Percentiles rank a stretch among this genome's conserved stretches.
Conservation (phyloP, 2,329 filamentous ascomycete genomes). For the Colletotrichum liaoningense region DNA sequence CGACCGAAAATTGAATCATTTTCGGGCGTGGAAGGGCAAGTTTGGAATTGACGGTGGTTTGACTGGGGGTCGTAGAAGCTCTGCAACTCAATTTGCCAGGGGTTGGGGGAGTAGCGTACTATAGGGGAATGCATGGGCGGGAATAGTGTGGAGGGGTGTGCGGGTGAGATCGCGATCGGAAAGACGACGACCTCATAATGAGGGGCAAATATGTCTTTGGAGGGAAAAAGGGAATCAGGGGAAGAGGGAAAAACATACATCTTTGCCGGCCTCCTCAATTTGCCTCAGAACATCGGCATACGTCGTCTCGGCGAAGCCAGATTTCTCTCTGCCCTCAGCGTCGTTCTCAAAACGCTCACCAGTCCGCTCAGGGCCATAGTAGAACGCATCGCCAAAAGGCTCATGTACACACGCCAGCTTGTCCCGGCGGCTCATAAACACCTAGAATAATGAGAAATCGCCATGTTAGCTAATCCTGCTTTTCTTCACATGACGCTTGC, state of each 20-base stretch:
- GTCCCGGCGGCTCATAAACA: slow-evolving; percentile 95
- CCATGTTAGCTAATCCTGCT: slow-evolving; percentile 14
- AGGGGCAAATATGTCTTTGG: slow-evolving; percentile 35
- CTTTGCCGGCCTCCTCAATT: slow-evolving; percentile 76
- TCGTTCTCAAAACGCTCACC: slow-evolving; percentile 83
- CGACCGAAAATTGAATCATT: slow-evolving; percentile 15
- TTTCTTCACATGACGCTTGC: neutral
- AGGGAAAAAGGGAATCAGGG: slow-evolving; percentile 29
- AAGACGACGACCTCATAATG: neutral
- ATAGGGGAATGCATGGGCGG: neutral
- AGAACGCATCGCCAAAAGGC: slow-evolving; percentile 96
- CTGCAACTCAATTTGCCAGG: slow-evolving; percentile 23
- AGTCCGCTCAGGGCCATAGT: slow-evolving; percentile 92
- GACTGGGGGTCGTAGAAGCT: slow-evolving; percentile 19
- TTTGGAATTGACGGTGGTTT: slow-evolving; percentile 18
- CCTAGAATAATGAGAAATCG: slow-evolving; percentile 60
- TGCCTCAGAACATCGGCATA: slow-evolving; percentile 82
- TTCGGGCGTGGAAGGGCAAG: slow-evolving; percentile 21
- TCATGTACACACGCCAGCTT: slow-evolving; percentile 89
- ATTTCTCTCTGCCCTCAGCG: slow-evolving; percentile 62
- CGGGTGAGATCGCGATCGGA: neutral
- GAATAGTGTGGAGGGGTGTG: neutral
- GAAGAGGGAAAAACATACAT: slow-evolving; percentile 66
- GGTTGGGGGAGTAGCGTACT: neutral
- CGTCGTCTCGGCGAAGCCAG: slow-evolving; percentile 76